phyloP scores from a whole-genome alignment of 805 yeast species.

The Ogataea dorogensis region DNA sequence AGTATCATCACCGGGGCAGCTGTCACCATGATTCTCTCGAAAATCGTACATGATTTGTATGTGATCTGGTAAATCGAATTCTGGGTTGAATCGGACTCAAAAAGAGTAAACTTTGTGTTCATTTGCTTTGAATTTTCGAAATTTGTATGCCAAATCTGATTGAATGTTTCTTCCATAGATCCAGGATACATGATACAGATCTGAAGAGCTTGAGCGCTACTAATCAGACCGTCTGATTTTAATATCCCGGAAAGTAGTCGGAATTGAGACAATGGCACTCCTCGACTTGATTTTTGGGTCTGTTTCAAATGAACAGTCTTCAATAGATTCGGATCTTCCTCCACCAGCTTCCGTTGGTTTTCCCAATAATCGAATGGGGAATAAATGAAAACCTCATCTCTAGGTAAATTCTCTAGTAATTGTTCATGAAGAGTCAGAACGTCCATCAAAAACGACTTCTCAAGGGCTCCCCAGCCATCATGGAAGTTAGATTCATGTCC shows the following conservation, averaged over 20 bases:
- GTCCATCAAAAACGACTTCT: conserved; percentile 37
- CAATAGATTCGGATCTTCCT: conserved; percentile 35
- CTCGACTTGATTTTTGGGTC: conserved; percentile 21
- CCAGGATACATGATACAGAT: conserved; percentile 34
- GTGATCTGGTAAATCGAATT: conserved; percentile 20
- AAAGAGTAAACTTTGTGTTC: conserved; percentile 2
- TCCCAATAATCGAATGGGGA: conserved; percentile 48
- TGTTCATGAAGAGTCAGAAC: conserved; percentile 35
- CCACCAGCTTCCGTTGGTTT: conserved; percentile 29
- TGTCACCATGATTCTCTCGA: conserved; percentile 21
- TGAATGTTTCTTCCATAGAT: conserved; percentile 18
- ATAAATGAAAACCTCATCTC: conserved; percentile 31
- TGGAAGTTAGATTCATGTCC: neutral
- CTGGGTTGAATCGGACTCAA: conserved; percentile 4
- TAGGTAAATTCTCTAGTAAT: conserved; percentile 20
- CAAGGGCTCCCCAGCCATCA: conserved; percentile 30
- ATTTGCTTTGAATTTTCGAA: conserved; percentile 21
- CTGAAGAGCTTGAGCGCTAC: conserved; percentile 40
- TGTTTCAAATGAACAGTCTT: conserved; percentile 39
- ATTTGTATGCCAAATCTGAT: conserved; percentile 33
- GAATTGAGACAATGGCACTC: conserved; percentile 25
- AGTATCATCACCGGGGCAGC: conserved; percentile 23
- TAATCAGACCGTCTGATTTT: conserved; percentile 43
- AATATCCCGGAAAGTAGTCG: conserved; percentile 39
- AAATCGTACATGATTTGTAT: conserved; percentile 14